phyloP scores from a whole-genome alignment of 805 yeast species.

The Nakazawaea sp. region DNA sequence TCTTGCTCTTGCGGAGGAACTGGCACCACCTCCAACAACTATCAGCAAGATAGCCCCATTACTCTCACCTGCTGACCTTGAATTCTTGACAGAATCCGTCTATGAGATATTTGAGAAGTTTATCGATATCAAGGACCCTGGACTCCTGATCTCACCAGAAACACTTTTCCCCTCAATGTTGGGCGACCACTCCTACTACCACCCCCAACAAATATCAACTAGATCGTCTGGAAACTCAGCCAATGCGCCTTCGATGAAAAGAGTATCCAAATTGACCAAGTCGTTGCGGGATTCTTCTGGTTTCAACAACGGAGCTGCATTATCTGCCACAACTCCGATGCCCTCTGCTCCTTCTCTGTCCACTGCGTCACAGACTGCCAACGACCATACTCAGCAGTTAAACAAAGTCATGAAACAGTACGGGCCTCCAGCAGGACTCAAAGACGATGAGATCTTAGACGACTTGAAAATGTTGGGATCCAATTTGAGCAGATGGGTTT shows the following conservation, averaged over 20 bases:
- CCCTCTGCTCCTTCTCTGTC: too few relatives aligned
- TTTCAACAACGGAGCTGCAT: neutral
- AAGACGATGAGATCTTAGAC: slow-evolving; percentile 6
- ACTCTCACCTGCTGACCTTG: neutral
- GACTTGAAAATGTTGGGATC: slow-evolving; percentile 10
- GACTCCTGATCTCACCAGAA: too few relatives aligned
- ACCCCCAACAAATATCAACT: neutral
- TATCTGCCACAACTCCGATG: too few relatives aligned
- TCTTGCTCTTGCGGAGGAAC: too few relatives aligned
- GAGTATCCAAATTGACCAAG: slow-evolving; percentile 5
- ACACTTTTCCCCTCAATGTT: too few relatives aligned
- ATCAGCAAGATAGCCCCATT: too few relatives aligned
- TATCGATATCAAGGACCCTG: neutral
- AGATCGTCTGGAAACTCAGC: slow-evolving; percentile 2
- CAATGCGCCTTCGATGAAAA: neutral
- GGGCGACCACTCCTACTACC: too few relatives aligned
- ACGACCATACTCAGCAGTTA: slow-evolving; percentile 10
- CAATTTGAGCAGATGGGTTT: slow-evolving; percentile 3
- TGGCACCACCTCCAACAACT: too few relatives aligned
- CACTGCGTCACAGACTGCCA: neutral
- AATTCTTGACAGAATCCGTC: neutral
- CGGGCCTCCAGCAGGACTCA: slow-evolving; percentile 1
- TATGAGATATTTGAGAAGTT: neutral
- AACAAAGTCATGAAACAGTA: slow-evolving; percentile 10
- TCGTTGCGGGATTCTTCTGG: slow-evolving; percentile 6